These are phyloP conservation scores for Arthroderma sp. DNA, from an alignment of 2,329 filamentous ascomycete species.

Conservation along the genomic window DNA sequence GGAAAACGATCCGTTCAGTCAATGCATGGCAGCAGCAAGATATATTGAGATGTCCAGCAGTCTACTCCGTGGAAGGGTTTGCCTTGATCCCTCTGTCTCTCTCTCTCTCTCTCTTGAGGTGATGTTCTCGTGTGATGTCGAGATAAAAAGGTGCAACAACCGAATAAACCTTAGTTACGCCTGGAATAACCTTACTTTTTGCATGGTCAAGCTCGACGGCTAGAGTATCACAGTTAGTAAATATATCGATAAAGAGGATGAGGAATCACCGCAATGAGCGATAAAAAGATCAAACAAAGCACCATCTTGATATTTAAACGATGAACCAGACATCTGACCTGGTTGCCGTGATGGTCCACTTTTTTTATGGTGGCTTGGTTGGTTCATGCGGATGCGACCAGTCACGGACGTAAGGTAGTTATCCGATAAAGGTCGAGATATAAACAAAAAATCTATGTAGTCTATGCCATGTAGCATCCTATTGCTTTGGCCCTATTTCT, in stretches of 20 bases:
- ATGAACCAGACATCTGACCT: too few relatives aligned
- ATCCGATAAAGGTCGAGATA: not conserved
- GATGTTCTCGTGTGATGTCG: not conserved
- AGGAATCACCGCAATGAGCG: not conserved
- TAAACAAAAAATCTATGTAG: slow-evolving; percentile 1
- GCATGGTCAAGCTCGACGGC: not conserved
- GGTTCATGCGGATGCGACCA: not conserved
- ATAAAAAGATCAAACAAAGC: not conserved
- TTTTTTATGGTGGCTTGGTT: not conserved
- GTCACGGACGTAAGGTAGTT: not conserved
- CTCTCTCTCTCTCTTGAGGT: not conserved
- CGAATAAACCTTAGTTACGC: not conserved
- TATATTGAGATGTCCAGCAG: not conserved
- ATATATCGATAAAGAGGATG: not conserved
- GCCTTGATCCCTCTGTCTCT: too few relatives aligned
- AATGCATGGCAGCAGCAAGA: not conserved
- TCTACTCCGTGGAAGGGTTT: too few relatives aligned
- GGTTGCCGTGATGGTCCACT: not conserved
- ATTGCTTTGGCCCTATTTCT: not conserved
- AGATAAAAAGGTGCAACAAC: not conserved
- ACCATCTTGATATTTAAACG: not conserved
- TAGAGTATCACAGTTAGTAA: not conserved
- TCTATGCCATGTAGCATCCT: not conserved
- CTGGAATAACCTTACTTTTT: not conserved
- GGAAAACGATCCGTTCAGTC: not conserved